Percentiles rank a stretch among this genome's conserved stretches.
These are phyloP conservation scores for Verticillium nonalfalfae DNA, from an alignment of 2,329 filamentous ascomycete genomes.

Conservation along the genomic window DNA sequence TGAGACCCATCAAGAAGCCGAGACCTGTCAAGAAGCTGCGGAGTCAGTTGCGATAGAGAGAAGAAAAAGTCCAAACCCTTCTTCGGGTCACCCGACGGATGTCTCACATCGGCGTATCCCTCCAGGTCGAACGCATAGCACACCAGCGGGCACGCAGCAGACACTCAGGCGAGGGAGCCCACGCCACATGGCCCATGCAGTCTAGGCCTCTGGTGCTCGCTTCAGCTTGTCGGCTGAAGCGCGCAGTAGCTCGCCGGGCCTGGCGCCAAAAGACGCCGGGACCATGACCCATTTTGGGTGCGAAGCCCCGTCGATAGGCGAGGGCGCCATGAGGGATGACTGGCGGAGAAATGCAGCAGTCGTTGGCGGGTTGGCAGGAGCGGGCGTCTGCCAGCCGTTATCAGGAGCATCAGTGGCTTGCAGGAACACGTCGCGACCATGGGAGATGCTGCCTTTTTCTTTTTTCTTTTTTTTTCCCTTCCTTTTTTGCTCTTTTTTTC, in stretches of 20 bases:
- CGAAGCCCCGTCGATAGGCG: not conserved
- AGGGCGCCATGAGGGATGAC: not conserved
- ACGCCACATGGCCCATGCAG: not conserved
- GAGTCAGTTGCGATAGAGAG: too few species aligned
- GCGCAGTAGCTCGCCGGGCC: not conserved
- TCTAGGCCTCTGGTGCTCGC: not conserved
- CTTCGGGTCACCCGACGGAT: too few species aligned
- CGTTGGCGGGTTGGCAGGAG: not conserved
- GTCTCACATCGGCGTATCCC: too few species aligned
- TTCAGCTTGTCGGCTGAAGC: not conserved
- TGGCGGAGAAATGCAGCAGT: not conserved
- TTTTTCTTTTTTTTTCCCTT: too few species aligned
- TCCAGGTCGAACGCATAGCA: too few species aligned
- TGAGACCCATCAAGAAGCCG: too few species aligned
- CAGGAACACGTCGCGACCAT: not conserved
- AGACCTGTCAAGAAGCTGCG: too few species aligned
- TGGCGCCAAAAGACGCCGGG: not conserved
- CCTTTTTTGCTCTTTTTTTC: too few species aligned
- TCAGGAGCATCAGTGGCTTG: not conserved
- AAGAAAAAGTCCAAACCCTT: too few species aligned
- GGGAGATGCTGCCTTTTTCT: not conserved
- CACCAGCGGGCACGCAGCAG: too few species aligned
- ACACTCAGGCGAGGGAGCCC: too few species aligned
- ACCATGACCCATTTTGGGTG: not conserved
- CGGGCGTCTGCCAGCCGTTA: not conserved